These are phyloP conservation scores for Silene vulgaris DNA, from an alignment of 179 eudicot species.

Conservation along the genomic window DNA sequence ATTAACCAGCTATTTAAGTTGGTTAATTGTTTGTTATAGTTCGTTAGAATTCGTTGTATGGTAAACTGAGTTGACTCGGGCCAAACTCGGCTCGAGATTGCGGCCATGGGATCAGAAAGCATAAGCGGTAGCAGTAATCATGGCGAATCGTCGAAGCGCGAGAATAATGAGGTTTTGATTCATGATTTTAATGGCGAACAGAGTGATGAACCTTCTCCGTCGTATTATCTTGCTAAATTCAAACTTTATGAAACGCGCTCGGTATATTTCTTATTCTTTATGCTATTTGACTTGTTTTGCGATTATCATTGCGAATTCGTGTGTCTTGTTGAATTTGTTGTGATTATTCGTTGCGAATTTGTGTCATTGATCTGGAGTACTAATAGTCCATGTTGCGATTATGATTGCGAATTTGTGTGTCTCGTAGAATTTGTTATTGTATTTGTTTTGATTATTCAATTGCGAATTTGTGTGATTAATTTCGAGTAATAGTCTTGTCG, in stretches of 20 bases:
- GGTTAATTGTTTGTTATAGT: background rate
- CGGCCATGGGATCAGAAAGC: constrained; percentile 32
- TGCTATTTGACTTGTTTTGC: background rate
- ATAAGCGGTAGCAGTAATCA: background rate
- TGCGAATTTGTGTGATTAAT: background rate
- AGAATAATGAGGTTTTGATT: constrained; percentile 13
- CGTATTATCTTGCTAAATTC: constrained; percentile 56
- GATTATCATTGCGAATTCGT: background rate
- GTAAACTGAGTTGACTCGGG: constrained; percentile 36
- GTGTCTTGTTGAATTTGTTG: background rate
- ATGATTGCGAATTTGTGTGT: background rate
- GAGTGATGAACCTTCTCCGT: constrained; percentile 23
- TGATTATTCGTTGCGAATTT: constrained; percentile 1
- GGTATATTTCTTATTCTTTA: constrained; percentile 32
- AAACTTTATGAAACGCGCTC: constrained; percentile 84
- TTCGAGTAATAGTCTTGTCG: background rate
- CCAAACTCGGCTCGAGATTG: constrained; percentile 30
- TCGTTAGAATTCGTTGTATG: constrained; percentile 20
- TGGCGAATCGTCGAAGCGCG: constrained; percentile 1
- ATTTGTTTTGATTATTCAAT: background rate
- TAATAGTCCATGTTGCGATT: background rate
- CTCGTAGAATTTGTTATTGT: background rate
- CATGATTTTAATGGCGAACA: constrained; percentile 3
- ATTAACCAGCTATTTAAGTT: background rate
- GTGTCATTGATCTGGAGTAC: background rate